phyloP scores from a whole-genome alignment of 768 basidiomycete species.

The Macrolepiota fuliginosa region DNA sequence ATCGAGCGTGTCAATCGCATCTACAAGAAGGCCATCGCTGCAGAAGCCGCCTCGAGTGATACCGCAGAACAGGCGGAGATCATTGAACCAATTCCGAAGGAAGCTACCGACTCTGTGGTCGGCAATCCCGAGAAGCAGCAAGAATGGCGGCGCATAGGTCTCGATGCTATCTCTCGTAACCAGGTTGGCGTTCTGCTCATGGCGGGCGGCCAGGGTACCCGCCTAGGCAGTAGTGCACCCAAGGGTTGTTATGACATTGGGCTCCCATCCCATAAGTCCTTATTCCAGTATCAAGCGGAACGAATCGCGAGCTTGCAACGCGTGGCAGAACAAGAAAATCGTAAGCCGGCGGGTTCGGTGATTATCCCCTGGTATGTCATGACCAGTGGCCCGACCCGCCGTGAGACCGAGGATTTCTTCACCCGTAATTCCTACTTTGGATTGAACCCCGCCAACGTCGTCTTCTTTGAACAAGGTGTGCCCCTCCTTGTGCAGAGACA shows the following conservation, averaged over 20 bases:
- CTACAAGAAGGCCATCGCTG: slow-evolving; percentile 70
- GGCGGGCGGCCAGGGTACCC: slow-evolving; percentile 97
- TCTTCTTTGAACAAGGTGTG: slow-evolving; percentile 95
- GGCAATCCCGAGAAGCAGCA: slow-evolving; percentile 47
- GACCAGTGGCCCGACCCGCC: slow-evolving; percentile 95
- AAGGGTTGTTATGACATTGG: slow-evolving; percentile 99
- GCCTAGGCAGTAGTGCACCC: slow-evolving; percentile 87
- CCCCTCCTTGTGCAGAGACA: slow-evolving; percentile 3
- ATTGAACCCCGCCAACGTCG: slow-evolving; percentile 71
- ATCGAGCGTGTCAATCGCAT: slow-evolving; percentile 91
- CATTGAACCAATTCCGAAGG: slow-evolving; percentile 82
- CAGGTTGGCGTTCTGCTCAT: slow-evolving; percentile 95
- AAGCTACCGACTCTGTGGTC: slow-evolving; percentile 63
- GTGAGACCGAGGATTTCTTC: slow-evolving; percentile 86
- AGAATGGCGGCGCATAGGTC: slow-evolving; percentile 77
- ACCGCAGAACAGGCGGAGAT: slow-evolving; percentile 39
- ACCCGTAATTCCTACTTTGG: slow-evolving; percentile 77
- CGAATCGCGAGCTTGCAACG: slow-evolving; percentile 83
- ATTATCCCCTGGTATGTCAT: slow-evolving; percentile 97
- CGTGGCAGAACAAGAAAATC: slow-evolving; percentile 58
- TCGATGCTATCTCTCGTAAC: slow-evolving; percentile 77
- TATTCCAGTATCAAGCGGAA: slow-evolving; percentile 98
- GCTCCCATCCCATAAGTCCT: slow-evolving; percentile 86
- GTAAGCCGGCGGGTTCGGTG: slow-evolving; percentile 58
- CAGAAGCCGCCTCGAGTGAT: slow-evolving; percentile 52